Percentiles rank a stretch among this genome's conserved stretches.
phyloP scores from a whole-genome alignment of 176 grass and related monocot genomes.

The Puccinellia tenuiflora region DNA sequence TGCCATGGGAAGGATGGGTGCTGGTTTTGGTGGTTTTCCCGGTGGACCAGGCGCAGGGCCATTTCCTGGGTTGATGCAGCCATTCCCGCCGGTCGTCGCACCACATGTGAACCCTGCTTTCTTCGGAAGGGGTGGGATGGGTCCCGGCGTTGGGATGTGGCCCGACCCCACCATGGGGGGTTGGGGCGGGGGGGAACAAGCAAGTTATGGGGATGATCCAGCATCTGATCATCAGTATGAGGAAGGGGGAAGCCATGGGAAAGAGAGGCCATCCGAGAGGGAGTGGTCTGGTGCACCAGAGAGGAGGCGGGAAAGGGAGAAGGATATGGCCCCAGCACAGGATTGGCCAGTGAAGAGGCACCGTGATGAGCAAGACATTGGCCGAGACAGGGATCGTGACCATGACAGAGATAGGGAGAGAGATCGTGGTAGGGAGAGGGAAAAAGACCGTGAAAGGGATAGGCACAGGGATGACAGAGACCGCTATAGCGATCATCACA shows the following conservation, averaged over 20 bases:
- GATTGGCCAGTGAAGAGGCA: slow-evolving; percentile 56
- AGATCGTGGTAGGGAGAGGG: slow-evolving; percentile 46
- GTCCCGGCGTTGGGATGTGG: slow-evolving; percentile 64
- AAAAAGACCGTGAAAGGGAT: slow-evolving; percentile 55
- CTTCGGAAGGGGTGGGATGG: slow-evolving; percentile 71
- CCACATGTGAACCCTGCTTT: slow-evolving; percentile 94
- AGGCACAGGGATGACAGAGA: slow-evolving; percentile 81
- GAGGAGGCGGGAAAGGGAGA: slow-evolving; percentile 67
- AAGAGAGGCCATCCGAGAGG: slow-evolving; percentile 60
- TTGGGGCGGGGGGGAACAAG: slow-evolving; percentile 77
- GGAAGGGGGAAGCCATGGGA: slow-evolving; percentile 58
- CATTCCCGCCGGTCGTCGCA: slow-evolving; percentile 69
- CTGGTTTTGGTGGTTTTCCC: slow-evolving; percentile 67
- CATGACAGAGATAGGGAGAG: slow-evolving; percentile 47
- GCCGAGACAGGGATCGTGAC: slow-evolving; percentile 52
- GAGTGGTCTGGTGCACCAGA: slow-evolving; percentile 67
- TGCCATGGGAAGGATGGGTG: slow-evolving; percentile 77
- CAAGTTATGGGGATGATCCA: slow-evolving; percentile 80
- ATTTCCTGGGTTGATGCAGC: slow-evolving; percentile 78
- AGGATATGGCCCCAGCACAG: slow-evolving; percentile 49
- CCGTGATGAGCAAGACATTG: slow-evolving; percentile 60
- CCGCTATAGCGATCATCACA: slow-evolving; percentile 41
- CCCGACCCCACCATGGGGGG: slow-evolving; percentile 65
- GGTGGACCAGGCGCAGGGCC: slow-evolving; percentile 53
- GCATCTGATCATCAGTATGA: slow-evolving; percentile 81